Conservation (phyloP, 139 green algal species). For the Prasinococcaceae sp. region DNA sequence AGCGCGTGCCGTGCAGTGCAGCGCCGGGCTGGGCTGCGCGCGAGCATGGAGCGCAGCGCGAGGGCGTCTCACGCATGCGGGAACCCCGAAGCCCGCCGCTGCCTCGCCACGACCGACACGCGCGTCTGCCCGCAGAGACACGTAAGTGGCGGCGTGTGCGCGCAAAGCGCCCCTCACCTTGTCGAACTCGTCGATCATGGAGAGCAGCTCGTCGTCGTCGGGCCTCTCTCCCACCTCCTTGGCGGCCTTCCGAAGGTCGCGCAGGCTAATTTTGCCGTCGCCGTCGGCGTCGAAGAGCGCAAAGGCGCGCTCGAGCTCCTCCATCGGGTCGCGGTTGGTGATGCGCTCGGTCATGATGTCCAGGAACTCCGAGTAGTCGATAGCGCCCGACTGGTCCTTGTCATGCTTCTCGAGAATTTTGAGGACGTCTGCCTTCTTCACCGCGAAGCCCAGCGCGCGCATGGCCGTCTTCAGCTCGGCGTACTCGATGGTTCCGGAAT, state of each 20-base stretch:
- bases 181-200: constrained; percentile 63
- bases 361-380: constrained; percentile 54
- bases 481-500: constrained; percentile 72
- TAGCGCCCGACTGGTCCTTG: constrained; percentile 73
- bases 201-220: constrained; percentile 85
- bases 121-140: no score
- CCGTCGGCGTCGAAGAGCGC: constrained; percentile 90
- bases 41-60: no score
- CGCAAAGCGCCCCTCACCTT: no score
- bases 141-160: no score
- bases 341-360: constrained; percentile 84
- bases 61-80: no score
- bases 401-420: constrained; percentile 98
- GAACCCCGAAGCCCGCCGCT: no score
- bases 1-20: no score
- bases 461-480: constrained; percentile 84
- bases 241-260: constrained; percentile 90
- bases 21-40: no score
- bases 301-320: constrained; percentile 97
- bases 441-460: constrained; percentile 86
- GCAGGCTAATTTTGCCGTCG: constrained; percentile 83
- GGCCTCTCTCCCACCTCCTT: constrained; percentile 97
- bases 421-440: constrained; percentile 97
- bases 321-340: constrained; percentile 77
- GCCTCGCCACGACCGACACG: no score